phyloP scores from a whole-genome alignment of 2,329 filamentous ascomycete genomes.

The Cercospora brassicicola region DNA sequence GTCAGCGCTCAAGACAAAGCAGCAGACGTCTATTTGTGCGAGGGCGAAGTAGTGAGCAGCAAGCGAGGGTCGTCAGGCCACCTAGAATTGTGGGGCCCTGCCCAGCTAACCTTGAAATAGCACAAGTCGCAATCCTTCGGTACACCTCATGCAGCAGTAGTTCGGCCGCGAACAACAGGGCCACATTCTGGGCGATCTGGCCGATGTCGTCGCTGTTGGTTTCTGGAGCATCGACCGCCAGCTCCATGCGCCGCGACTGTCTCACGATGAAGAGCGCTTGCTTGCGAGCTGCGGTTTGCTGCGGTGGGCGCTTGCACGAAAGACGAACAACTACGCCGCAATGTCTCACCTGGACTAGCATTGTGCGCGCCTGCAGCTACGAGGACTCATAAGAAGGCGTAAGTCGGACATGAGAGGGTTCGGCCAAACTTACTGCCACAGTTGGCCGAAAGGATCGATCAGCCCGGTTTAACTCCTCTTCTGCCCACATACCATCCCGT shows the following conservation, averaged over 20 bases:
- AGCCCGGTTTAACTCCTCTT: neutral
- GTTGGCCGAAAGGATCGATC: slow-evolving; percentile 3
- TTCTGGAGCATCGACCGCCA: neutral
- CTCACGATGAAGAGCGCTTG: neutral
- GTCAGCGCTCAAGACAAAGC: neutral
- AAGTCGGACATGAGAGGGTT: neutral
- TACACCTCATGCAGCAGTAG: slow-evolving; percentile 2
- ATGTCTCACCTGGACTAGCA: slow-evolving; percentile 11
- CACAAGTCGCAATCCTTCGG: slow-evolving; percentile 5
- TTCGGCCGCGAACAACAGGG: slow-evolving; percentile 6
- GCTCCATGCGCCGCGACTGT: neutral
- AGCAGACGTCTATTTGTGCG: neutral
- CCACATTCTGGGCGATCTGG: neutral
- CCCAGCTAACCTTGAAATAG: neutral
- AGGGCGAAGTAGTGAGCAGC: neutral
- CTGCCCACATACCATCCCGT: neutral
- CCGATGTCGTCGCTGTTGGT: slow-evolving; percentile 7
- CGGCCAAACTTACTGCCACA: neutral
- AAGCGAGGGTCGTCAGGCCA: neutral
- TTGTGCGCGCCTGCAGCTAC: neutral
- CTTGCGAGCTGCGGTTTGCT: slow-evolving; percentile 14
- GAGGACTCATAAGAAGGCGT: neutral
- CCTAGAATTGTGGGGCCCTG: neutral
- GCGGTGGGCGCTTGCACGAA: slow-evolving; percentile 8
- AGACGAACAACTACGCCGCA: slow-evolving; percentile 3